phyloP scores from a whole-genome alignment of 495 filamentous ascomycete genomes.

The Opeltia flavorubescens region DNA sequence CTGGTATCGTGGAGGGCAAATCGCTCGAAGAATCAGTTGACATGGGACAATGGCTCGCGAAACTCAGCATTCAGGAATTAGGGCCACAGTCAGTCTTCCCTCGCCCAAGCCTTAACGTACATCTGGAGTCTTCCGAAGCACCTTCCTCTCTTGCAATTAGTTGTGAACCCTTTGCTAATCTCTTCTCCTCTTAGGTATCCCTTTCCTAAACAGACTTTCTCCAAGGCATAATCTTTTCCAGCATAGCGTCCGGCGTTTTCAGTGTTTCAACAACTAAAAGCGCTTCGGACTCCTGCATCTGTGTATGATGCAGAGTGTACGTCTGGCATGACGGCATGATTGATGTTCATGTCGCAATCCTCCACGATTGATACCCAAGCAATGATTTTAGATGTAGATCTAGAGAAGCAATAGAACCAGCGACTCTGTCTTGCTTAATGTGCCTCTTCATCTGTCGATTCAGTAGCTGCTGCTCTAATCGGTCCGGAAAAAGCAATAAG shows the following conservation, averaged over 20 bases:
- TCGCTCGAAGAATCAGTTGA: slow-evolving; percentile 60
- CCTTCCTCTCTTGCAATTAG: slow-evolving; percentile 3
- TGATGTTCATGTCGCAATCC: slow-evolving; percentile 4
- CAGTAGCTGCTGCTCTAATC: too few species aligned
- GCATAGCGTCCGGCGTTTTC: slow-evolving; percentile 12
- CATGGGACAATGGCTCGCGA: slow-evolving; percentile 91
- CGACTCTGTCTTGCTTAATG: too few species aligned
- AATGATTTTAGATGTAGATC: neutral
- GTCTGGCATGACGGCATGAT: slow-evolving; percentile 5
- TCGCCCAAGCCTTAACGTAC: slow-evolving; percentile 7
- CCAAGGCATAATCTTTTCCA: slow-evolving; percentile 8
- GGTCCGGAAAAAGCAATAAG: too few species aligned
- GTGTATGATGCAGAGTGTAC: neutral
- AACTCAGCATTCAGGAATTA: slow-evolving; percentile 79
- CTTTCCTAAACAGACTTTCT: slow-evolving; percentile 70
- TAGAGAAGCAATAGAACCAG: neutral
- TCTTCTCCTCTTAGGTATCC: slow-evolving; percentile 43
- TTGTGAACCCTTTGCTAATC: slow-evolving; percentile 6
- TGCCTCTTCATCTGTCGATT: too few species aligned
- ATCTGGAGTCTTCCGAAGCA: neutral
- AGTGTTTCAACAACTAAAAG: slow-evolving; percentile 20
- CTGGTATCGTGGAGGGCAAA: slow-evolving; percentile 76
- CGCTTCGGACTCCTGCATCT: slow-evolving; percentile 5
- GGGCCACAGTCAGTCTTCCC: slow-evolving; percentile 71
- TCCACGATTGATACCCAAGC: slow-evolving; percentile 8